Conservation (phyloP, 2,329 filamentous ascomycete genomes). For the Dactylellina cionopaga region DNA sequence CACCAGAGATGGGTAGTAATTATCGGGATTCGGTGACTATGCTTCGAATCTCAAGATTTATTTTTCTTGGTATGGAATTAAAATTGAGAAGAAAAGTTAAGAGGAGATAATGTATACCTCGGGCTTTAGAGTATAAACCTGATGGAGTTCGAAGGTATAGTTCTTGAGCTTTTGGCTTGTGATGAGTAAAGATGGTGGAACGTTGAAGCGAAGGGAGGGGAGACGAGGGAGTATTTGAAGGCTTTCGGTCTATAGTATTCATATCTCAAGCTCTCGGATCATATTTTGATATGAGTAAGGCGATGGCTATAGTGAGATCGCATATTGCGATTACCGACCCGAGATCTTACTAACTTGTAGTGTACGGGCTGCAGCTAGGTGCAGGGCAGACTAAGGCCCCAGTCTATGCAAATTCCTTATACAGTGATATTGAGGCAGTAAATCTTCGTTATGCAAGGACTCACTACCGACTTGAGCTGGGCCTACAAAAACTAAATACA, state of each 20-base stretch:
- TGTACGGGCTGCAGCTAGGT: constrained; percentile 9
- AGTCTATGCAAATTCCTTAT: constrained; percentile 40
- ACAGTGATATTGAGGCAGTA: constrained; percentile 1
- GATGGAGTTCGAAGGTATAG: constrained; percentile 34
- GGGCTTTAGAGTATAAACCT: constrained; percentile 25
- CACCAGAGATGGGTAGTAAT: constrained; percentile 21
- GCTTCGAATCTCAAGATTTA: constrained; percentile 4
- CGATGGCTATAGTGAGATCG: constrained; percentile 30
- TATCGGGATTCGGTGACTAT: constrained; percentile 9
- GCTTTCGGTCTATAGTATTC: constrained; percentile 37
- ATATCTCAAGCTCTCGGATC: constrained; percentile 38
- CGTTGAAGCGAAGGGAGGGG: constrained; percentile 45
- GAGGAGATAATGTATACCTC: constrained; percentile 44
- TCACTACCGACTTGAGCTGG: too few relatives aligned
- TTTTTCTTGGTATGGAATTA: constrained; percentile 23
- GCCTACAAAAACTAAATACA: too few relatives aligned
- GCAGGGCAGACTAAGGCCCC: constrained; percentile 22
- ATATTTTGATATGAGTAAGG: constrained; percentile 49
- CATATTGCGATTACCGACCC: constrained; percentile 50
- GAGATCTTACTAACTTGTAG: constrained; percentile 31
- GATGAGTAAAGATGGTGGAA: constrained; percentile 49
- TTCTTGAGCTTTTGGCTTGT: constrained; percentile 37
- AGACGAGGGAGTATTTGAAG: constrained; percentile 53
- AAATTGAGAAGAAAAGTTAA: constrained; percentile 1
- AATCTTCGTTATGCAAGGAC: constrained; percentile 42